Conservation (phyloP, 1,284 basidiomycete genomes). For the Ceratobasidium sp. region DNA sequence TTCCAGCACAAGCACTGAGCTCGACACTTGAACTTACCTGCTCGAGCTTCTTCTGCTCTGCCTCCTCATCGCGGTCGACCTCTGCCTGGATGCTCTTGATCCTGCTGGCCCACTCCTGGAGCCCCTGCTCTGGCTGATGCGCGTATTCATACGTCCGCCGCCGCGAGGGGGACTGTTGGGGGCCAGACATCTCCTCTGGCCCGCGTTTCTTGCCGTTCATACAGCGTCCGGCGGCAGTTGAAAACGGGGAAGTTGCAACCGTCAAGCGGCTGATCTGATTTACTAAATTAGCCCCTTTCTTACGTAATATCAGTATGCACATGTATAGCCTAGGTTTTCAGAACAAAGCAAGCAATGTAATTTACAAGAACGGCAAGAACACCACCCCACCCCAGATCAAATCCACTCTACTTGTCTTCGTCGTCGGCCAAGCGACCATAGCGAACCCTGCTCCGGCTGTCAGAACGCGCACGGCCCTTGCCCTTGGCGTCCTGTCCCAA, state of each 20-base stretch:
- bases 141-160: slow-evolving; percentile 27
- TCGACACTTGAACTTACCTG: slow-evolving; percentile 43
- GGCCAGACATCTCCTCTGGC: slow-evolving; percentile 22
- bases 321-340: background rate
- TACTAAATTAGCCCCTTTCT: slow-evolving; percentile 30
- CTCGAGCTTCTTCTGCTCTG: slow-evolving; percentile 72
- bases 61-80: slow-evolving; percentile 78
- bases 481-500: slow-evolving; percentile 31
- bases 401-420: slow-evolving; percentile 23
- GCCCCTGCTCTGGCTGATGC: slow-evolving; percentile 32
- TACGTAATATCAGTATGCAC: background rate
- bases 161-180: slow-evolving; percentile 13
- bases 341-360: slow-evolving; percentile 32
- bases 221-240: background rate
- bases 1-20: background rate
- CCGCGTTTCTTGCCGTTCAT: slow-evolving; percentile 25
- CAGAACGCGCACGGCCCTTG: slow-evolving; percentile 22
- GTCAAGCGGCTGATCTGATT: background rate
- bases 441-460: slow-evolving; percentile 14
- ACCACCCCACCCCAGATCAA: background rate
- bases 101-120: slow-evolving; percentile 72
- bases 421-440: slow-evolving; percentile 31
- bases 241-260: slow-evolving; percentile 3
- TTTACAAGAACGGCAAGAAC: background rate
- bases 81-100: slow-evolving; percentile 79